Evolutionary conservation across 352 stramenopile genomes (phyloP), one percentile per base, ranked within the genome.

Genomic region (Chrysophaeum taylorii): DNA sequence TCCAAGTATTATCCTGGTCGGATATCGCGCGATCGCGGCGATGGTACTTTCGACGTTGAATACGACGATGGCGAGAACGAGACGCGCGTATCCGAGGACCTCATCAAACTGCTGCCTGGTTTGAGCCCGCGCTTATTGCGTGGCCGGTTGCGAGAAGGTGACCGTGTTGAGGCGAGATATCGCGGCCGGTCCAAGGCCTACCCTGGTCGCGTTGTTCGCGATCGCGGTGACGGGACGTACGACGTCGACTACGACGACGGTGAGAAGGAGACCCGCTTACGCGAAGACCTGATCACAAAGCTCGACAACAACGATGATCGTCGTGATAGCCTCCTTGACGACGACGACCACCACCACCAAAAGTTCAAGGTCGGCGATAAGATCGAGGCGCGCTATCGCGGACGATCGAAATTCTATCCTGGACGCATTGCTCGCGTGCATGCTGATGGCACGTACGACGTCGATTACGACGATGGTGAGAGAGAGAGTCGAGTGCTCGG

Each of bases 21-120:
- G 9, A 87, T 94, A 36, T 73, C 77, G 2, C 75, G 78, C 12
- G 81, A 81, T 0, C 76, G 82, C 35, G 66, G 78, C 48, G 84
- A 90, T 64, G 83, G 82, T 0, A 89, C 83, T 0, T 91, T 85
- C 54, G 80, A 88, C 60, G 79, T 83, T 61, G 75, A 85, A 53
- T 91, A 90, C 70, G 82, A 92, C 41, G 86, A 93, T 60, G 85
- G 86, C 25, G 84, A 89, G 42, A 79, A 79, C 43, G 83, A 88
- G 45, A 85, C 70, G n/a, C 70, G 78, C 73, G 78, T 88, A 0
- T 38, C 72, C 5, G 67, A 27, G 36, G 73, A 79, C 1, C 71
- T 73, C 0, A 87, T 87, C 73, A 75, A 72, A 53, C 21, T 4
- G 27, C 5, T 1, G 9, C n/a, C 29, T 43, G 52, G 31, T 53